A percentile compares a stretch with the other conserved stretches of the same genome.
These are phyloP conservation scores for Ramichloridium luteum DNA, from an alignment of 2,329 filamentous ascomycete species.

Conservation along the genomic window DNA sequence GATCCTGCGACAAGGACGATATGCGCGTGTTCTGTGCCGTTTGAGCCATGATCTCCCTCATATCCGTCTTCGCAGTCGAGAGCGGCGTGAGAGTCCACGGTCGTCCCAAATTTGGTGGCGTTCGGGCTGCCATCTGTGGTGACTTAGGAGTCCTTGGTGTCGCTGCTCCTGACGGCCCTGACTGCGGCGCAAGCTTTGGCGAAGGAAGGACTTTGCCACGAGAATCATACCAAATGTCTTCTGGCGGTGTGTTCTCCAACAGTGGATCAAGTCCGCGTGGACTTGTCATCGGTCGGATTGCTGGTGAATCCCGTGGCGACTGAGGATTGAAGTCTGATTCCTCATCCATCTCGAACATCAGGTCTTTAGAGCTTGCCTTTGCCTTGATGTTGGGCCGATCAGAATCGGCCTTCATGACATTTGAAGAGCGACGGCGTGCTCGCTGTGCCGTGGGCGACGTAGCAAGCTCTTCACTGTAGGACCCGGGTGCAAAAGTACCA, in stretches of 20 bases:
- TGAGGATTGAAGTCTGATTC: conserved; percentile 36
- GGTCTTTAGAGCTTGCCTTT: conserved; percentile 56
- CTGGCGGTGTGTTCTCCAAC: conserved; percentile 13
- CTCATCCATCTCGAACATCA: conserved; percentile 94
- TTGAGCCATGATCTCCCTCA: conserved; percentile 66
- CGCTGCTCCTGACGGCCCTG: conserved; percentile 17
- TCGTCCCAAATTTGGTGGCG: conserved; percentile 18
- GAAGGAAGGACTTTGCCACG: conserved; percentile 28
- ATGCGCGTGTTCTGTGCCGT: conserved; percentile 34
- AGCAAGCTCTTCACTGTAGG: conserved; percentile 49
- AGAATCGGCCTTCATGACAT: conserved; percentile 26
- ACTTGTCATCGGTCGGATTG: conserved; percentile 17
- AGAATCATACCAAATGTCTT: conserved; percentile 29
- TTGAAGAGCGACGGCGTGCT: conserved; percentile 28
- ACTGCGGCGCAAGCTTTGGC: conserved; percentile 17
- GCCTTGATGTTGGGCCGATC: conserved; percentile 57
- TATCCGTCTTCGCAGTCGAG: conserved; percentile 52
- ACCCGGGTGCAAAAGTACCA: conserved; percentile 49
- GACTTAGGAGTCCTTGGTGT: conserved; percentile 23
- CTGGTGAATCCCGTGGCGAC: conserved; percentile 17
- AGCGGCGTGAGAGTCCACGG: conserved; percentile 46
- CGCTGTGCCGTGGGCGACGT: conserved; percentile 37
- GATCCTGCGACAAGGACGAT: conserved; percentile 32
- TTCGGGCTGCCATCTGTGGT: conserved; percentile 15
- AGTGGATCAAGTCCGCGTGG: conserved; percentile 17